phyloP scores from a whole-genome alignment of 2,329 filamentous ascomycete genomes.

The Atkinsonella texensis region DNA sequence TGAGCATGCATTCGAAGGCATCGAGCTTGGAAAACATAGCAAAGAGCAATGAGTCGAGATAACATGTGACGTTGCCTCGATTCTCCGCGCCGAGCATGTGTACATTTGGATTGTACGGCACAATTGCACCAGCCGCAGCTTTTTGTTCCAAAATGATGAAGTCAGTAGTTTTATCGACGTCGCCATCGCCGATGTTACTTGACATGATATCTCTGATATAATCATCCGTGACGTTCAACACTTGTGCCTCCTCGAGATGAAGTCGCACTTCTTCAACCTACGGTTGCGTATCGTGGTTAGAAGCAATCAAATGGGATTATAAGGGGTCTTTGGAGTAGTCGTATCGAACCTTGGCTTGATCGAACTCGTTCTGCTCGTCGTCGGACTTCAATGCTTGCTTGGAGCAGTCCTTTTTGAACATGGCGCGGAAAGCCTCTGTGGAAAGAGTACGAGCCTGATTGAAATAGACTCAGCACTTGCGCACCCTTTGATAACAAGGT shows the following conservation, averaged over 20 bases:
- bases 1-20: constrained; percentile 87
- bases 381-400: constrained; percentile 33
- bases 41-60: constrained; percentile 81
- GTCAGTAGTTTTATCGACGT: constrained; percentile 63
- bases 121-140: constrained; percentile 67
- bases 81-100: constrained; percentile 80
- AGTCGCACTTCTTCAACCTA: constrained; percentile 30
- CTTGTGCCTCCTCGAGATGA: constrained; percentile 30
- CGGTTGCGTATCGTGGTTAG: background rate
- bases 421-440: constrained; percentile 45
- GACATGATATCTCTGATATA: constrained; percentile 43
- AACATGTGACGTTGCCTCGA: constrained; percentile 79
- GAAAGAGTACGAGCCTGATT: constrained; percentile 38
- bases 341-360: constrained; percentile 17
- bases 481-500: background rate
- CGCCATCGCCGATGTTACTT: constrained; percentile 52
- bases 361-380: constrained; percentile 21
- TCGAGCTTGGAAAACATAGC: constrained; percentile 89
- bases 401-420: constrained; percentile 51
- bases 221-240: constrained; percentile 42
- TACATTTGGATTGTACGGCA: constrained; percentile 58
- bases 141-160: constrained; percentile 69
- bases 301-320: background rate
- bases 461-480: background rate
- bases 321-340: background rate